A percentile compares a stretch with the other conserved stretches of the same genome.
Evolutionary conservation across 2,329 filamentous ascomycete species (phyloP).

Genomic region (Colletotrichum ledebouriae): DNA sequence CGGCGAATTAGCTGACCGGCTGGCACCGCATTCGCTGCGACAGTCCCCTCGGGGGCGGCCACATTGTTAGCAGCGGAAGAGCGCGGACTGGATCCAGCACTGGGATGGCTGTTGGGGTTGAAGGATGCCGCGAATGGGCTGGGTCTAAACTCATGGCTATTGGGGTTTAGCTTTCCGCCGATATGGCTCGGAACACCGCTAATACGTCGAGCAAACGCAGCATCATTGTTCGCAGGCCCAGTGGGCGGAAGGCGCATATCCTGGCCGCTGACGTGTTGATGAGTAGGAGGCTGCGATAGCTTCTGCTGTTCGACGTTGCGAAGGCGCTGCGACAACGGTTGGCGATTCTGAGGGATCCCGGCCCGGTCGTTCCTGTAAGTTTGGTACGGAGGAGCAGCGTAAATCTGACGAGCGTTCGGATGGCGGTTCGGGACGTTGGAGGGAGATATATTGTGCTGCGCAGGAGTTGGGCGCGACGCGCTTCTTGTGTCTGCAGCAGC

Average conservation of each 20-base stretch:
- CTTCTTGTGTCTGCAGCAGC: conserved; percentile 48
- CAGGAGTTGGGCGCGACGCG: conserved; percentile 51
- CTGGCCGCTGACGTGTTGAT: conserved; percentile 67
- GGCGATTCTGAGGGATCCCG: conserved; percentile 54
- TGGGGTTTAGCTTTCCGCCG: conserved; percentile 72
- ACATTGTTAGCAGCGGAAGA: conserved; percentile 68
- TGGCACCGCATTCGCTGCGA: conserved; percentile 43
- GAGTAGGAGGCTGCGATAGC: conserved; percentile 59
- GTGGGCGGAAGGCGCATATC: conserved; percentile 81
- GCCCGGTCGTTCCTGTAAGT: conserved; percentile 63
- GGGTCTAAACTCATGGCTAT: conserved; percentile 85
- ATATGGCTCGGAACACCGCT: conserved; percentile 66
- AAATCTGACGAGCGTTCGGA: conserved; percentile 62
- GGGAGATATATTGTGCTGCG: conserved; percentile 50
- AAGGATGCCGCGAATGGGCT: conserved; percentile 86
- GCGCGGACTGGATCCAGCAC: conserved; percentile 79
- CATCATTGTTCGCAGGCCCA: conserved; percentile 74
- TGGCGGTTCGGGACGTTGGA: conserved; percentile 58
- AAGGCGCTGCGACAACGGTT: conserved; percentile 63
- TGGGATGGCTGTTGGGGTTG: conserved; percentile 77
- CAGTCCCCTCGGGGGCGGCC: conserved; percentile 17
- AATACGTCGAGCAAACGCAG: conserved; percentile 66
- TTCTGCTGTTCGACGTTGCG: conserved; percentile 66
- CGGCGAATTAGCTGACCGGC: conserved; percentile 72
- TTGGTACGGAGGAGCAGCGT: conserved; percentile 61